A percentile compares a stretch with the other conserved stretches of the same genome.
Conservation (phyloP, 306 rosid species). For the Myrica gale region DNA sequence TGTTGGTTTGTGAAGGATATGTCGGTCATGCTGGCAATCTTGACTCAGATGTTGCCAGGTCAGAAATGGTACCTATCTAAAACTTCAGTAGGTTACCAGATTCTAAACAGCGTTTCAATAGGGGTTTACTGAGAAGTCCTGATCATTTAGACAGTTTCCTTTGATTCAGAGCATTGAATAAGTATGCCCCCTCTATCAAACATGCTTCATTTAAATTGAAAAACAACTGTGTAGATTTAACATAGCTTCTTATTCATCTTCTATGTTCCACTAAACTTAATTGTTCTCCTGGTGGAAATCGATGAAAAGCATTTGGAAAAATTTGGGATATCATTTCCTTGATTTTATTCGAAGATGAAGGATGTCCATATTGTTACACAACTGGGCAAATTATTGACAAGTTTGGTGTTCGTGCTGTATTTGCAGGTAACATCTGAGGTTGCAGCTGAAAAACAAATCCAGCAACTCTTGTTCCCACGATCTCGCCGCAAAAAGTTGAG, state of each 20-base stretch:
- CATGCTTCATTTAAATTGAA: background rate
- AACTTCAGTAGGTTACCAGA: background rate
- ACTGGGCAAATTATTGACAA: background rate
- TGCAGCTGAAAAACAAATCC: conserved; percentile 83
- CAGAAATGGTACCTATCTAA: background rate
- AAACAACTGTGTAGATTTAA: background rate
- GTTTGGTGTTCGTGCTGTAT: conserved; percentile 13
- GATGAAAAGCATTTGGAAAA: background rate
- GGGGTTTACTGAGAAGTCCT: background rate
- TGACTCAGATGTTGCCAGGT: background rate
- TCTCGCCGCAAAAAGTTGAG: conserved; percentile 62
- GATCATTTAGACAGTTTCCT: background rate
- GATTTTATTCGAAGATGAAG: background rate
- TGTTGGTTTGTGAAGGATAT: background rate
- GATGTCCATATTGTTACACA: background rate
- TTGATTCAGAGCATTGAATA: background rate
- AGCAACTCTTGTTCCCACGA: conserved; percentile 69
- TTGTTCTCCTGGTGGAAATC: background rate
- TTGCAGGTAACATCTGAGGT: conserved; percentile 66
- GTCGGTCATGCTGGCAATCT: background rate
- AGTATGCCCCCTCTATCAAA: background rate
- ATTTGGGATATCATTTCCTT: too few relatives aligned
- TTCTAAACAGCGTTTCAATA: background rate
- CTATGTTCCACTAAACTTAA: background rate
- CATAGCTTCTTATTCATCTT: background rate